Conservation (phyloP, 306 rosid species). For the Macrotyloma uniflorum region DNA sequence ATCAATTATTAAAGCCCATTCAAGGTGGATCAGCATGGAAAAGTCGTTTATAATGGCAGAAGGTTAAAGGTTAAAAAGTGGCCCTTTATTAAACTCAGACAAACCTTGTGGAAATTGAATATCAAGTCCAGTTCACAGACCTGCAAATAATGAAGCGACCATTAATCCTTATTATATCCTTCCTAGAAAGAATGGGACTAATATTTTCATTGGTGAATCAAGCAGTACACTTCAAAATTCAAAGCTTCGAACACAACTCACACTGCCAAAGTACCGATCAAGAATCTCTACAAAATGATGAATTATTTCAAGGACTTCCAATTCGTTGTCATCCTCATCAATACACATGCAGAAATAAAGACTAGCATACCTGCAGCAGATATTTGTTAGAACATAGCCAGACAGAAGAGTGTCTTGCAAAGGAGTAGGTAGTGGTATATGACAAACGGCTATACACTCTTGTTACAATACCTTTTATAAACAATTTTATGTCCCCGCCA, state of each 20-base stretch:
- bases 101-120: slow-evolving; percentile 93
- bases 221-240: background rate
- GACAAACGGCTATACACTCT: background rate
- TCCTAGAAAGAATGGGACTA: background rate
- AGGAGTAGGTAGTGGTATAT: background rate
- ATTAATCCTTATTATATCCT: background rate
- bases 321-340: slow-evolving; percentile 83
- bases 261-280: slow-evolving; percentile 95
- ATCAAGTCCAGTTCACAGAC: slow-evolving; percentile 89
- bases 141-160: slow-evolving; percentile 41
- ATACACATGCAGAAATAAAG: slow-evolving; percentile 94
- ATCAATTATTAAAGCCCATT: background rate
- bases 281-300: slow-evolving; percentile 94
- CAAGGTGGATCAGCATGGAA: slow-evolving; percentile 1
- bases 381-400: background rate
- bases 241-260: slow-evolving; percentile 48
- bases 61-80: slow-evolving; percentile 1
- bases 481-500: slow-evolving; percentile 95
- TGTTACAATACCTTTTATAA: slow-evolving; percentile 72
- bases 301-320: slow-evolving; percentile 85
- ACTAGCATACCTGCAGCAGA: slow-evolving; percentile 83
- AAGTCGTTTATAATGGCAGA: background rate
- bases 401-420: slow-evolving; percentile 14
- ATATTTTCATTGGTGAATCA: background rate
- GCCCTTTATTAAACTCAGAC: background rate